Percentiles rank a stretch among this genome's conserved stretches.
Evolutionary conservation across 805 yeast species (phyloP).

Genomic region (Cyberlindnera xylosilytica): DNA sequence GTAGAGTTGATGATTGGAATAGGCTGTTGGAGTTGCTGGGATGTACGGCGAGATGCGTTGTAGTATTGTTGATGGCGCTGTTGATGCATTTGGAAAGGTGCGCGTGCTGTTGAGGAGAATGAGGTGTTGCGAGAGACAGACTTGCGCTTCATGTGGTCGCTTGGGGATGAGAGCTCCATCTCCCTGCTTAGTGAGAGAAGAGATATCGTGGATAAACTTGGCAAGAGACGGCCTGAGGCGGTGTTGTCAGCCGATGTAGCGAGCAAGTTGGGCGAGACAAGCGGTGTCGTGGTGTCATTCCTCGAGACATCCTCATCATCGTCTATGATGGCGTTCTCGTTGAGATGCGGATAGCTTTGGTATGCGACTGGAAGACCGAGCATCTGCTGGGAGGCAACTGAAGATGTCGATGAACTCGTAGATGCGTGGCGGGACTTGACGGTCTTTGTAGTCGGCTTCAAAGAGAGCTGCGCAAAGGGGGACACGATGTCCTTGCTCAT

Average conservation of each 20-base stretch:
- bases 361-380: constrained; percentile 1
- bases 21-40: constrained; percentile 15
- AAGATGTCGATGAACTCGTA: constrained; percentile 6
- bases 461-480: constrained; percentile 11
- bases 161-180: constrained; percentile 7
- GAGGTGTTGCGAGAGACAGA: constrained; percentile 18
- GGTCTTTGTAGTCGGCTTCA: constrained; percentile 5
- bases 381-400: constrained; percentile 5
- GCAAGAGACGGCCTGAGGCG: constrained; percentile 14
- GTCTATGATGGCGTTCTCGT: constrained; percentile 22
- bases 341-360: constrained; percentile 4
- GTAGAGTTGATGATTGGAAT: constrained; percentile 8
- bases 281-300: constrained; percentile 1
- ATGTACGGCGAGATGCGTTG: constrained; percentile 9
- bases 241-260: constrained; percentile 23
- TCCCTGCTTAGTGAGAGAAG: constrained; percentile 23
- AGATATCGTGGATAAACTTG: constrained; percentile 24
- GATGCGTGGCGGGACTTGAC: constrained; percentile 10
- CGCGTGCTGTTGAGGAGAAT: constrained; percentile 18
- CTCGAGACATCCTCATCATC: constrained; percentile 14
- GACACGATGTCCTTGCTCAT: constrained; percentile 12
- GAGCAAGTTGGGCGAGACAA: constrained; percentile 22
- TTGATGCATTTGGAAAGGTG: constrained; percentile 17
- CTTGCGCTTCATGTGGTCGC: constrained; percentile 11
- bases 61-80: constrained; percentile 19